Evolutionary conservation across 169 alveolate genomes (phyloP).

Genomic region (Plasmodium relictum): DNA sequence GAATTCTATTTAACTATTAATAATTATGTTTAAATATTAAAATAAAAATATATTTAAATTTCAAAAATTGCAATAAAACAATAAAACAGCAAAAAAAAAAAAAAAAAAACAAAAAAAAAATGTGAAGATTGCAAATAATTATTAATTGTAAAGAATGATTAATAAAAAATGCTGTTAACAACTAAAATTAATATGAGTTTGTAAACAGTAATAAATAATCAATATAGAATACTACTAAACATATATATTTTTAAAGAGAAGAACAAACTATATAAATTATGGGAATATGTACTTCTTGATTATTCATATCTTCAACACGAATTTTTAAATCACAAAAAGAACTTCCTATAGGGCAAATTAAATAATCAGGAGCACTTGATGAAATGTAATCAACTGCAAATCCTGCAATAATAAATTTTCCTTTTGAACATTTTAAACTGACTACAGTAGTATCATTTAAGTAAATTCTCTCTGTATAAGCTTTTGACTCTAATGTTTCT

Average conservation of each 20-base stretch:
- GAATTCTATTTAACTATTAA: too few species aligned
- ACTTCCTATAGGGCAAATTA: conserved; percentile 73
- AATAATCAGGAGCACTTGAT: conserved; percentile 30
- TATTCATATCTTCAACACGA: conserved; percentile 28
- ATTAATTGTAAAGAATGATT: too few species aligned
- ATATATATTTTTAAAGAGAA: conserved; percentile 21
- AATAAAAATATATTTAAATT: too few species aligned
- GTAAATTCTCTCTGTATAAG: conserved; percentile 35
- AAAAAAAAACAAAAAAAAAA: too few species aligned
- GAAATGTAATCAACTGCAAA: conserved; percentile 73
- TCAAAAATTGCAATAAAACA: too few species aligned
- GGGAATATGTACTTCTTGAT: conserved; percentile 52
- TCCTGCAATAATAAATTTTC: conserved; percentile 70
- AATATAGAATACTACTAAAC: too few species aligned
- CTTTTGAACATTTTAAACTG: conserved; percentile 58
- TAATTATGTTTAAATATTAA: too few species aligned
- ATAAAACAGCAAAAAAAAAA: too few species aligned
- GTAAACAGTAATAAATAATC: too few species aligned
- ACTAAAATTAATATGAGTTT: too few species aligned
- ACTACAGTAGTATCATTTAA: conserved; percentile 22
- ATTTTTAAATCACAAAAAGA: conserved; percentile 47
- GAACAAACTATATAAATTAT: conserved; percentile 72
- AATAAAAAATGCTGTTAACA: too few species aligned
- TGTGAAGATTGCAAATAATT: too few species aligned
- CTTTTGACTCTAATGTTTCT: conserved; percentile 48